A percentile compares a stretch with the other conserved stretches of the same genome.
Conservation (phyloP, 2,329 filamentous ascomycete species). For the Talaromyces verruculosus region DNA sequence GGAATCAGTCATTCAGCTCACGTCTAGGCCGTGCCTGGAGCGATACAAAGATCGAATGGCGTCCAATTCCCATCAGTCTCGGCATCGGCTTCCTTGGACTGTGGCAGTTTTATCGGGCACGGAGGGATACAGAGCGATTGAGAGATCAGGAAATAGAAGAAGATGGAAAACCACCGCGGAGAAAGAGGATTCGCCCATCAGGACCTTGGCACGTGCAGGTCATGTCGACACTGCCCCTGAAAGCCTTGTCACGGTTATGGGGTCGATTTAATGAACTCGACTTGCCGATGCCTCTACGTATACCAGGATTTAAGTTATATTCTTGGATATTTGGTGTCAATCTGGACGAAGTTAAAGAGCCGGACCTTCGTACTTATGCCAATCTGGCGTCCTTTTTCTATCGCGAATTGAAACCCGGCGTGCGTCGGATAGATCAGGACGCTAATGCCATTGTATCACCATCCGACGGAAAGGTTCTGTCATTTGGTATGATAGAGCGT, state of each 20-base stretch:
- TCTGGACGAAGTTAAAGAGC: constrained; percentile 81
- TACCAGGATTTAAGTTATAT: constrained; percentile 90
- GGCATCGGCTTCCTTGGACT: constrained; percentile 82
- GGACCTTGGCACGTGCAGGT: constrained; percentile 92
- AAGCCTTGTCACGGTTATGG: constrained; percentile 86
- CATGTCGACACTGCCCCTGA: constrained; percentile 89
- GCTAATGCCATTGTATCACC: constrained; percentile 80
- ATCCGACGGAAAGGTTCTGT: constrained; percentile 84
- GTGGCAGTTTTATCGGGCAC: constrained; percentile 79
- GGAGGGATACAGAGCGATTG: constrained; percentile 44
- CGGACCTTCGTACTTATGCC: constrained; percentile 83
- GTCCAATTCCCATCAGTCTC: constrained; percentile 82
- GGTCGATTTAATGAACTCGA: constrained; percentile 86
- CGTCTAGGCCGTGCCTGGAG: constrained; percentile 59
- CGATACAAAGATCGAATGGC: constrained; percentile 76
- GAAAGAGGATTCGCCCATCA: constrained; percentile 70
- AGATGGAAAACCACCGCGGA: constrained; percentile 47
- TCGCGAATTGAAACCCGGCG: constrained; percentile 84
- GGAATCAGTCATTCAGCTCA: constrained; percentile 57
- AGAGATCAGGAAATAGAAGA: constrained; percentile 49
- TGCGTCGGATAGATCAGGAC: constrained; percentile 78
- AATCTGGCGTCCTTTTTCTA: constrained; percentile 98
- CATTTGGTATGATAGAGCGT: constrained; percentile 87
- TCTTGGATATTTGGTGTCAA: constrained; percentile 89
- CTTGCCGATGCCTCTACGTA: constrained; percentile 81